Evolutionary conservation across 768 basidiomycete species (phyloP).

Genomic region (Termitomyces sp.): DNA sequence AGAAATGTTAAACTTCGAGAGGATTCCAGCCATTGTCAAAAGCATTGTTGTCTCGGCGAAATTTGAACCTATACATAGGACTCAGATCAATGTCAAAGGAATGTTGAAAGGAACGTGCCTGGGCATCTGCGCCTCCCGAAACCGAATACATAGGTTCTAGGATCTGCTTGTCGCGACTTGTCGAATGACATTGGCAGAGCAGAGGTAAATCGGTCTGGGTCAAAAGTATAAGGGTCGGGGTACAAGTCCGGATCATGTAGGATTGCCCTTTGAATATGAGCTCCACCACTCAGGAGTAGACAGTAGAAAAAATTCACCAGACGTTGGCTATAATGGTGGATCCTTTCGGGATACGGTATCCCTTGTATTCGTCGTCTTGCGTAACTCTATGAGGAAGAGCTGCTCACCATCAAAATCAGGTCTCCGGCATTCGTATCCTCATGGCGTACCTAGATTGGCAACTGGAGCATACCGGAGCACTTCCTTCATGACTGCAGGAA

Average conservation of each 20-base stretch:
- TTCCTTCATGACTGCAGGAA: constrained; percentile 33
- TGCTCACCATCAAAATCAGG: constrained; percentile 8
- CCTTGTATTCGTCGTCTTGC: constrained; percentile 39
- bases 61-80: constrained; percentile 16
- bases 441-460: constrained; percentile 29
- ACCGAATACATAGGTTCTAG: constrained; percentile 25
- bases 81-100: neutral
- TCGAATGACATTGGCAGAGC: neutral
- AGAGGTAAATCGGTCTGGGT: constrained; percentile 29
- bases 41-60: constrained; percentile 27
- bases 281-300: neutral
- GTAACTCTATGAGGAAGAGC: constrained; percentile 36
- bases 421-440: neutral
- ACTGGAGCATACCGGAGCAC: constrained; percentile 35
- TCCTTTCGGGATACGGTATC: constrained; percentile 38
- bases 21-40: constrained; percentile 25
- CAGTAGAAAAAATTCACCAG: constrained; percentile 25
- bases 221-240: constrained; percentile 33
- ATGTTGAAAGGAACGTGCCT: constrained; percentile 13
- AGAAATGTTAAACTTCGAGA: constrained; percentile 21
- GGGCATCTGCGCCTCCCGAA: constrained; percentile 29
- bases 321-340: constrained; percentile 40
- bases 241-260: constrained; percentile 35
- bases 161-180: constrained; percentile 21
- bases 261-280: constrained; percentile 29